Conservation (phyloP, 2,329 filamentous ascomycete species). For the Aspergillus sp. region DNA sequence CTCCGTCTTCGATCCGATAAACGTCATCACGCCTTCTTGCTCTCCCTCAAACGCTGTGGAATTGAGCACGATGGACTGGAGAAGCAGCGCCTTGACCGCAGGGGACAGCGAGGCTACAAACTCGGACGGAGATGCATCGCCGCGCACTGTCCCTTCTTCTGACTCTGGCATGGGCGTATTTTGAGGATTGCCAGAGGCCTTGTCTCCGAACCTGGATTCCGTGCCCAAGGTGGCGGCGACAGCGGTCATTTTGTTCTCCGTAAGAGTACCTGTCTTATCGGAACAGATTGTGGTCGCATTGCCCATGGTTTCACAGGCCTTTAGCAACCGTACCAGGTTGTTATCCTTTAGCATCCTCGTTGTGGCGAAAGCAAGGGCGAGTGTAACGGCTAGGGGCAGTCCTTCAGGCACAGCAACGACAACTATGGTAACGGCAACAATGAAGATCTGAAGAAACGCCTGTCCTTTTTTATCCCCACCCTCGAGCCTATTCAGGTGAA, state of each 20-base stretch:
- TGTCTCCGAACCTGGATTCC: constrained; percentile 35
- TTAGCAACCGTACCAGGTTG: constrained; percentile 50
- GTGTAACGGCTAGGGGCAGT: constrained; percentile 51
- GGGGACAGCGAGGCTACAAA: constrained; percentile 45
- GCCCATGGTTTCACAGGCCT: constrained; percentile 56
- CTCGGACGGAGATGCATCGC: constrained; percentile 44
- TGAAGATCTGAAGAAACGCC: constrained; percentile 50
- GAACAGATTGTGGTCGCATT: constrained; percentile 56
- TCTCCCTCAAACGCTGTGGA: constrained; percentile 62
- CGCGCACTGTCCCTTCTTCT: constrained; percentile 18
- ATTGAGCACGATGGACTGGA: constrained; percentile 58
- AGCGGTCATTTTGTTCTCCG: constrained; percentile 55
- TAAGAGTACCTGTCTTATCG: constrained; percentile 58
- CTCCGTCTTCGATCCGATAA: constrained; percentile 70
- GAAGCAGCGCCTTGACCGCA: constrained; percentile 47
- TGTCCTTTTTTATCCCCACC: constrained; percentile 45
- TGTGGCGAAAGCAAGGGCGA: constrained; percentile 54
- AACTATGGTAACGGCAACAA: constrained; percentile 50
- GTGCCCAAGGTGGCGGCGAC: constrained; percentile 49
- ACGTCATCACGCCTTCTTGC: constrained; percentile 49
- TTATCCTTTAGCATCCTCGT: constrained; percentile 56
- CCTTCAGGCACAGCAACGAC: constrained; percentile 55
- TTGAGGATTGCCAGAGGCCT: constrained; percentile 19
- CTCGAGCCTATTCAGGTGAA: constrained; percentile 45
- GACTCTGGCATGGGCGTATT: constrained; percentile 15